phyloP scores from a whole-genome alignment of 2,329 filamentous ascomycete genomes.

The Didymella keratinophila region DNA sequence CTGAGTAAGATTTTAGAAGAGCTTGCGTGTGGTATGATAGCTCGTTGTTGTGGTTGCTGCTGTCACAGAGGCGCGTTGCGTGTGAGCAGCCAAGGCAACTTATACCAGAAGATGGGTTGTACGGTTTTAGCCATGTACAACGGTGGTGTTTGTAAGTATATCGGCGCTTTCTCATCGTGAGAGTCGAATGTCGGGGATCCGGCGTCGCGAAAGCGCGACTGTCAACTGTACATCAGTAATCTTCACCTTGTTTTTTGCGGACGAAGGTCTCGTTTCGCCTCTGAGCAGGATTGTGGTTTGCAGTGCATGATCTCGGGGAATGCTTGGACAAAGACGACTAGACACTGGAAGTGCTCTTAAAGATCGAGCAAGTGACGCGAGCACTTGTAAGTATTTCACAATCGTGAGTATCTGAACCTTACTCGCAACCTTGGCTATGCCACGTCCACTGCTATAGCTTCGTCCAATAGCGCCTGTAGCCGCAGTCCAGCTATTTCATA shows the following conservation, averaged over 20 bases:
- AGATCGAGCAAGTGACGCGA: too few species aligned
- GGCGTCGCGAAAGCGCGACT: background rate
- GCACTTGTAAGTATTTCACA: background rate
- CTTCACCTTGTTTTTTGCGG: background rate
- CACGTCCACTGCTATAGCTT: background rate
- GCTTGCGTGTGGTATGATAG: background rate
- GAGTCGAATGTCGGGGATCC: background rate
- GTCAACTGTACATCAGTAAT: background rate
- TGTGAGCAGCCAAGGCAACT: background rate
- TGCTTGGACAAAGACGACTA: too few species aligned
- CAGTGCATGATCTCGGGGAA: too few species aligned
- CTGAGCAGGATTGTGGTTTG: too few species aligned
- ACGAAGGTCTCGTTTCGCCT: background rate
- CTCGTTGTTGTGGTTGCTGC: background rate
- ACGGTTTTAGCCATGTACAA: background rate
- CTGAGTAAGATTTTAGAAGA: conserved; percentile 8
- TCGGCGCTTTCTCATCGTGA: background rate
- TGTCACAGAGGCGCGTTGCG: background rate
- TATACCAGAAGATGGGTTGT: conserved; percentile 5
- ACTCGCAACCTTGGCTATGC: background rate
- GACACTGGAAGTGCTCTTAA: too few species aligned
- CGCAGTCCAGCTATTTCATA: too few species aligned
- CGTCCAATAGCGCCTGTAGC: background rate
- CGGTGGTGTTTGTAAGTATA: background rate
- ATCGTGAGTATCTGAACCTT: background rate